phyloP scores from a whole-genome alignment of 441 rosid species.

The Adansonia rubrostipa region DNA sequence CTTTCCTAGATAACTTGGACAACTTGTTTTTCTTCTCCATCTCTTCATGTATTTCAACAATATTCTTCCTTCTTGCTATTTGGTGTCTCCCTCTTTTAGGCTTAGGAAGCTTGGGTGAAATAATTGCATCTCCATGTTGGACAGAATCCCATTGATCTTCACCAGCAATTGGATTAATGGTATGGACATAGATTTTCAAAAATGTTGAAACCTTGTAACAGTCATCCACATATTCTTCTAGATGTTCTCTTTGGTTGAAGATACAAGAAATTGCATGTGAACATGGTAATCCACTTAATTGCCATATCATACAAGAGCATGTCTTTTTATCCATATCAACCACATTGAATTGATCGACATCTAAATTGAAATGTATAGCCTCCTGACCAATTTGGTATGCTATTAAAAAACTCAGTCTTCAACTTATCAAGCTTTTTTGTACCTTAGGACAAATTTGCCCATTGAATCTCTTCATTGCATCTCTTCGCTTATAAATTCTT shows the following conservation, averaged over 20 bases:
- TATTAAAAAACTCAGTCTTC: background rate
- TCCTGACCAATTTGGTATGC: background rate
- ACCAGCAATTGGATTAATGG: background rate
- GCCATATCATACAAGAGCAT: background rate
- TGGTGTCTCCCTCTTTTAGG: background rate
- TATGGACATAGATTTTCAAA: background rate
- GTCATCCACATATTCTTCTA: background rate
- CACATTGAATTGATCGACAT: background rate
- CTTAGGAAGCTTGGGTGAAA: background rate
- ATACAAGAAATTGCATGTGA: background rate
- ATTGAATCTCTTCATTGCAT: background rate
- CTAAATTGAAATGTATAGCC: background rate
- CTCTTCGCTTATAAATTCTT: background rate
- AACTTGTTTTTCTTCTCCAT: background rate
- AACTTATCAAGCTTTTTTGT: conserved; percentile 5
- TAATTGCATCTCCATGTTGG: background rate
- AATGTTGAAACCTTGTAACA: background rate
- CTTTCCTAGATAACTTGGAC: background rate
- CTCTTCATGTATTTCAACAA: background rate
- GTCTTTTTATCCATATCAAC: background rate
- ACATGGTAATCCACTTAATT: background rate
- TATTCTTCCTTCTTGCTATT: background rate
- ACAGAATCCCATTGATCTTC: background rate
- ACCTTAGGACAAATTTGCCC: background rate
- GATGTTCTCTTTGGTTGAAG: background rate